Percentiles rank a stretch among this genome's conserved stretches.
Conservation (phyloP, 441 rosid species). For the Erysimum pusillum region DNA sequence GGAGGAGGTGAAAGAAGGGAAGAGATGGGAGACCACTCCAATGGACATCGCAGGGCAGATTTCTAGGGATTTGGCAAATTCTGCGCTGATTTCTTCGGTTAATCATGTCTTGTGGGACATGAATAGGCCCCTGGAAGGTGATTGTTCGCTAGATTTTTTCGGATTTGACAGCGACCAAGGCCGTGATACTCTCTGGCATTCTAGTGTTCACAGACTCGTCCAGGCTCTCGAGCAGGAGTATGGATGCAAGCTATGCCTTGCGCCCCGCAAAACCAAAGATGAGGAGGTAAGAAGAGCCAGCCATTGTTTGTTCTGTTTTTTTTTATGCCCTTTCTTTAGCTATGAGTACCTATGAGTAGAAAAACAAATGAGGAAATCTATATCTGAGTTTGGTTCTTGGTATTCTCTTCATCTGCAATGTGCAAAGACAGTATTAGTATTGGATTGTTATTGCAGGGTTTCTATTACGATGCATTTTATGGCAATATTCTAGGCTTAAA, state of each 20-base stretch:
- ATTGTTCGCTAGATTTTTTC: constrained; percentile 74
- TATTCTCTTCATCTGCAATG: constrained; percentile 5
- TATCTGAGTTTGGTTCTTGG: constrained; percentile 1
- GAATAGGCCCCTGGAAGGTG: constrained; percentile 80
- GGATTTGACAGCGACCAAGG: constrained; percentile 82
- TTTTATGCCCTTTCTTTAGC: neutral
- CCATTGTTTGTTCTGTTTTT: neutral
- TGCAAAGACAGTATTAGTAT: constrained; percentile 1
- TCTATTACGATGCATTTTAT: constrained; percentile 95
- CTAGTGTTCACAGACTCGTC: constrained; percentile 95
- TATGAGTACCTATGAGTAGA: neutral
- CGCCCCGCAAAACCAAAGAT: constrained; percentile 92
- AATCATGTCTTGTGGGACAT: constrained; percentile 85
- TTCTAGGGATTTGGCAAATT: constrained; percentile 69
- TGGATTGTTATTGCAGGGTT: constrained; percentile 69
- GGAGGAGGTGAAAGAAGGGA: constrained; percentile 77
- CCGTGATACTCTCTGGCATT: constrained; percentile 96
- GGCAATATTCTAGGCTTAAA: constrained; percentile 85
- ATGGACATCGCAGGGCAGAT: constrained; percentile 73
- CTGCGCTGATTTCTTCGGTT: constrained; percentile 85
- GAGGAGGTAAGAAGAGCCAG: constrained; percentile 76
- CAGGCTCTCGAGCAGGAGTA: constrained; percentile 87
- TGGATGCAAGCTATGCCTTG: constrained; percentile 93
- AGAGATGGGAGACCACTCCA: constrained; percentile 79
- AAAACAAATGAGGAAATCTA: neutral